These are phyloP conservation scores for Aureobasidium pullulans DNA, from an alignment of 2,329 filamentous ascomycete genomes.

Conservation along the genomic window DNA sequence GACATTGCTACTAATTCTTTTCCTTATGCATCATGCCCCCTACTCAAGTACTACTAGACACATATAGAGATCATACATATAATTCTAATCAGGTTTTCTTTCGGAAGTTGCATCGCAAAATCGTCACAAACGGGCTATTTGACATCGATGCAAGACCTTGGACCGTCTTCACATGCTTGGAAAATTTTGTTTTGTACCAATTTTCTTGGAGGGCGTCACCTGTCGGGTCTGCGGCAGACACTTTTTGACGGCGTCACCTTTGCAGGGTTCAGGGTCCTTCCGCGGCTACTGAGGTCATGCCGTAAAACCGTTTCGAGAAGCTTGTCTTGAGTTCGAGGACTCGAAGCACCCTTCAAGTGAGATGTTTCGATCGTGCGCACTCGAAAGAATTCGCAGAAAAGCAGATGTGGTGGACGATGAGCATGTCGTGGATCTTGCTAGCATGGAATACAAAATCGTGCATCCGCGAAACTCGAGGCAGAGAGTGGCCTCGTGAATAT, in stretches of 20 bases:
- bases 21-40: neutral
- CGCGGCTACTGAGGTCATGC: neutral
- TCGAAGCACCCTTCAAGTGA: neutral
- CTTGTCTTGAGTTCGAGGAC: neutral
- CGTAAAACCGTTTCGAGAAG: neutral
- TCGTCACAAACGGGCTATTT: neutral
- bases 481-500: neutral
- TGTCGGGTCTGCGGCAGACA: neutral
- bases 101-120: neutral
- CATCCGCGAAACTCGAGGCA: neutral
- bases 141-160: neutral
- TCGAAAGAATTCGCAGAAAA: neutral
- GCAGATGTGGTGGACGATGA: no score
- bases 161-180: neutral
- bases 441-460: neutral
- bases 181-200: neutral
- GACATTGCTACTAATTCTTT: neutral
- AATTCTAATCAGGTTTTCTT: constrained; percentile 1
- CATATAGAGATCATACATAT: constrained; percentile 4
- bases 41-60: neutral
- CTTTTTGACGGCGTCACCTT: neutral
- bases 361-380: neutral
- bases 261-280: neutral
- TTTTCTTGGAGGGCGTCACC: neutral
- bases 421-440: neutral